Percentiles rank a stretch among this genome's conserved stretches.
These are phyloP conservation scores for Larix sibirica DNA, from an alignment of 83 land plant genomes.

Conservation along the genomic window DNA sequence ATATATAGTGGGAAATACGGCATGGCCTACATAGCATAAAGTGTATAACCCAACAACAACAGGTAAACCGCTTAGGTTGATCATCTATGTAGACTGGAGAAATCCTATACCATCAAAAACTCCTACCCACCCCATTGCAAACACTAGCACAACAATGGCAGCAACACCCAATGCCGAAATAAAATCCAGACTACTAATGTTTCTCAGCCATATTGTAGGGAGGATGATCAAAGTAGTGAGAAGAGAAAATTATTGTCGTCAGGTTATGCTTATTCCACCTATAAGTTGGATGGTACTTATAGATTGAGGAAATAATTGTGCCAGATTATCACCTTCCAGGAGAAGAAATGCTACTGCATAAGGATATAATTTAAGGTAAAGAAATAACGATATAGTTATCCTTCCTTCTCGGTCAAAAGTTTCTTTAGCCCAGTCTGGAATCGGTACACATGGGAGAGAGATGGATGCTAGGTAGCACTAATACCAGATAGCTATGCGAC, in stretches of 20 bases:
- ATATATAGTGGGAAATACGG: constrained; percentile 53
- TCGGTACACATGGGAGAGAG: too few relatives aligned
- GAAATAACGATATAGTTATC: constrained; percentile 44
- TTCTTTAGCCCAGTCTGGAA: constrained; percentile 11
- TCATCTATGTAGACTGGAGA: constrained; percentile 19
- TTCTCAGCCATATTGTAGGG: constrained; percentile 80
- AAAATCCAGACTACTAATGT: constrained; percentile 27
- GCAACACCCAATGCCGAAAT: background rate
- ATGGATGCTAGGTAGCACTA: too few relatives aligned
- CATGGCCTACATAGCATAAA: constrained; percentile 37
- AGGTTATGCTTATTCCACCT: constrained; percentile 2
- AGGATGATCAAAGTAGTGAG: constrained; percentile 57
- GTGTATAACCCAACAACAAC: constrained; percentile 38
- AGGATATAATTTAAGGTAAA: constrained; percentile 70
- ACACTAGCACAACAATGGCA: background rate
- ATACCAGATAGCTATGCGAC: too few relatives aligned
- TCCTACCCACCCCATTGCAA: constrained; percentile 20
- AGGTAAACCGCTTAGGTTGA: constrained; percentile 33
- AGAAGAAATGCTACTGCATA: constrained; percentile 78
- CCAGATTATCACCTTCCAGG: constrained; percentile 91
- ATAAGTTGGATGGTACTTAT: constrained; percentile 18
- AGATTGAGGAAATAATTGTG: constrained; percentile 48
- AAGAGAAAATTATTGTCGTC: constrained; percentile 45
- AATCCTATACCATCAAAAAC: constrained; percentile 36
- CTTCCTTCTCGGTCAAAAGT: constrained; percentile 83